Evolutionary conservation across 2,329 filamentous ascomycete genomes (phyloP).

Genomic region (Cercospora berteroae): DNA sequence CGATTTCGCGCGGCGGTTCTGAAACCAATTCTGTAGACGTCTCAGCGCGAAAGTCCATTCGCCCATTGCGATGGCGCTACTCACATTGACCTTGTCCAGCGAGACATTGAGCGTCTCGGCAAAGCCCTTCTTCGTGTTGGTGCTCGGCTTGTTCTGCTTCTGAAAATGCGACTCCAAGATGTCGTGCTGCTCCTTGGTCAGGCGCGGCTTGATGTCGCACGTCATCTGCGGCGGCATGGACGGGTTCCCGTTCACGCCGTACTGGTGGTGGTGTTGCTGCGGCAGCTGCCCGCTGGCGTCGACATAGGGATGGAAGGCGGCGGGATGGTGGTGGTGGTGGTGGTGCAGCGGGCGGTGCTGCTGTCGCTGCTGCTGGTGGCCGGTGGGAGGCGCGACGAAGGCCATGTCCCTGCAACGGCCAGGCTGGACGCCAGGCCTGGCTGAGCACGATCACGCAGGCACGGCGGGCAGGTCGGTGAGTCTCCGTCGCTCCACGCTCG

Average conservation of each 20-base stretch:
- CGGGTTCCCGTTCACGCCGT: constrained; percentile 10
- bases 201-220: constrained; percentile 51
- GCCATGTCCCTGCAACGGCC: constrained; percentile 19
- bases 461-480: neutral
- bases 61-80: constrained; percentile 27
- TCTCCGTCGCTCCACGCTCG: neutral
- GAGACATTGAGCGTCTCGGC: constrained; percentile 49
- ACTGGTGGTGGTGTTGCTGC: constrained; percentile 20
- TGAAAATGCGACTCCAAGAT: constrained; percentile 52
- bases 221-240: constrained; percentile 31
- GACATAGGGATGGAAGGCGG: constrained; percentile 7
- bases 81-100: constrained; percentile 54
- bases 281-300: constrained; percentile 14
- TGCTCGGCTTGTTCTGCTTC: constrained; percentile 51
- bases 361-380: constrained; percentile 15
- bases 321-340: constrained; percentile 14
- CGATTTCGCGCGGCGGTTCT: constrained; percentile 53
- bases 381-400: constrained; percentile 19
- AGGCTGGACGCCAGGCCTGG: constrained; percentile 1
- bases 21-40: constrained; percentile 51
- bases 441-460: neutral
- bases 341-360: neutral
- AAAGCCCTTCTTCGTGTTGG: constrained; percentile 51
- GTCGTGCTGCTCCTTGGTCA: constrained; percentile 55
- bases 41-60: constrained; percentile 34